Percentiles rank a stretch among this genome's conserved stretches.
Conservation (phyloP, 345 rosid genomes). For the Geranium rotundifolium region DNA sequence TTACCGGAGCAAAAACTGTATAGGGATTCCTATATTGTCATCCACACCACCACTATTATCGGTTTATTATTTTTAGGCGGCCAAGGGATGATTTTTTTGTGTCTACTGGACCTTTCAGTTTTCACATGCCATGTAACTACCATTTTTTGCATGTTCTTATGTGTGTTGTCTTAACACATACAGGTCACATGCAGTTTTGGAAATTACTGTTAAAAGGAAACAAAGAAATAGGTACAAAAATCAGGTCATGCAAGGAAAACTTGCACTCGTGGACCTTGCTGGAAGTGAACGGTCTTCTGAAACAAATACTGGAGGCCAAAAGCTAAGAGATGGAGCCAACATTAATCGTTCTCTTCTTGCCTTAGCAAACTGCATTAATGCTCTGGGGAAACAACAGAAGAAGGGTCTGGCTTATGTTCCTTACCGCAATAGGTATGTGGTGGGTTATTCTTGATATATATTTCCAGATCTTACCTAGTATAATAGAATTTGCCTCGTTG, state of each 20-base stretch:
- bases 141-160: slow-evolving; percentile 2
- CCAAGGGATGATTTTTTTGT: neutral
- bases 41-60: too few species aligned
- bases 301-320: slow-evolving; percentile 81
- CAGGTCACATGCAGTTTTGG: slow-evolving; percentile 93
- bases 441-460: neutral
- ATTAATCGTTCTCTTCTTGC: slow-evolving; percentile 91
- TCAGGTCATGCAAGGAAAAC: slow-evolving; percentile 78
- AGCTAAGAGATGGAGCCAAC: slow-evolving; percentile 93
- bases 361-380: slow-evolving; percentile 89
- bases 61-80: too few species aligned
- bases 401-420: slow-evolving; percentile 98
- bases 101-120: neutral
- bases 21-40: neutral
- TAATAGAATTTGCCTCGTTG: neutral
- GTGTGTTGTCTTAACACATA: slow-evolving; percentile 11
- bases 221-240: slow-evolving; percentile 57
- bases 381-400: slow-evolving; percentile 88
- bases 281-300: slow-evolving; percentile 98
- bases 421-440: slow-evolving; percentile 72
- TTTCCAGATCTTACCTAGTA: neutral
- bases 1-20: neutral
- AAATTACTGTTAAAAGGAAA: slow-evolving; percentile 74
- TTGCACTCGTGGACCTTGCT: slow-evolving; percentile 98
- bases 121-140: neutral